Evolutionary conservation across 2,329 filamentous ascomycete genomes (phyloP).

Genomic region (Xylariomycetidae sp.): DNA sequence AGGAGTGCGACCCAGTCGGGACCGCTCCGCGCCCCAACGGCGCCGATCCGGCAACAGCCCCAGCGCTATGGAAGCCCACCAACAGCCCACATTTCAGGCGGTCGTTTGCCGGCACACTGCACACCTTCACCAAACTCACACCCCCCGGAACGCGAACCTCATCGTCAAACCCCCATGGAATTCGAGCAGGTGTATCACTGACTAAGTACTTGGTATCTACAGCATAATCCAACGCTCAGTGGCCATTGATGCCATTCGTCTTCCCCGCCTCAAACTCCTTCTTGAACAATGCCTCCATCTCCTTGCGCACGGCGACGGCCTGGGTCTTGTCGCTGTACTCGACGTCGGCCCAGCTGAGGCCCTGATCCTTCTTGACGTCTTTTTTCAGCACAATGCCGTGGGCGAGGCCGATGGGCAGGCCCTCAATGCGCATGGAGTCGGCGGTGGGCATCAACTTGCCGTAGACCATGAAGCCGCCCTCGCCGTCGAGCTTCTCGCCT

Average conservation of each 20-base stretch:
- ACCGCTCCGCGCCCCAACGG: too few relatives aligned
- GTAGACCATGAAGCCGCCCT: constrained; percentile 39
- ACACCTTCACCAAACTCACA: too few relatives aligned
- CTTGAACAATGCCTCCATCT: constrained; percentile 36
- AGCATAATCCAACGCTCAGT: too few relatives aligned
- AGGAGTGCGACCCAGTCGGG: too few relatives aligned
- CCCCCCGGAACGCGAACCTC: too few relatives aligned
- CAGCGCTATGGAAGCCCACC: too few relatives aligned
- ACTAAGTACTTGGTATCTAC: too few relatives aligned
- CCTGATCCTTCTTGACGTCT: constrained; percentile 34
- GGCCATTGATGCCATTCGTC: constrained; percentile 3
- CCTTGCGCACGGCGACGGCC: constrained; percentile 33
- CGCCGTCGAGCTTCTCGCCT: constrained; percentile 38
- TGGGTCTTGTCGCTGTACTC: constrained; percentile 33
- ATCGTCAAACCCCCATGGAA: too few relatives aligned
- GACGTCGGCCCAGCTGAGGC: constrained; percentile 38
- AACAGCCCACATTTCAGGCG: too few relatives aligned
- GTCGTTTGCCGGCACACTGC: too few relatives aligned
- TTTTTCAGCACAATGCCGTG: constrained; percentile 35
- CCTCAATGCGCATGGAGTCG: constrained; percentile 33
- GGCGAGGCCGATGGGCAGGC: constrained; percentile 37
- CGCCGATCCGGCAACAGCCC: too few relatives aligned
- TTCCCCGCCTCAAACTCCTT: constrained; percentile 9
- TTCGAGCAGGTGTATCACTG: too few relatives aligned
- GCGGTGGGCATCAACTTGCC: constrained; percentile 35